Percentiles rank a stretch among this genome's conserved stretches.
Evolutionary conservation across 768 basidiomycete species (phyloP).

Genomic region (Mycena indigotica): DNA sequence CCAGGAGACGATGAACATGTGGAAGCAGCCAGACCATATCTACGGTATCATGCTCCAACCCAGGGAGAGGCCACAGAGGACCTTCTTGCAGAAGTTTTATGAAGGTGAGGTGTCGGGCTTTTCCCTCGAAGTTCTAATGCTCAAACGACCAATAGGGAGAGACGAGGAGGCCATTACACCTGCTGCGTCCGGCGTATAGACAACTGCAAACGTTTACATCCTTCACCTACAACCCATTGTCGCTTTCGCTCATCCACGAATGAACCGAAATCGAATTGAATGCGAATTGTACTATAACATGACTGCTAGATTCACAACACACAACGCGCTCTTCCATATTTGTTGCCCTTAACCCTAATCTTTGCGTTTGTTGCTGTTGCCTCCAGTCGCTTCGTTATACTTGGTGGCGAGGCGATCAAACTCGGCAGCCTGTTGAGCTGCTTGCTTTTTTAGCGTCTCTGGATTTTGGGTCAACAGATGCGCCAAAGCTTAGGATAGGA

Average conservation of each 20-base stretch:
- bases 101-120: constrained; percentile 57
- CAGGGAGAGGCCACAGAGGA: constrained; percentile 45
- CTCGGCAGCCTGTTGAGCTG: constrained; percentile 72
- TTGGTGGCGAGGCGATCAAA: constrained; percentile 82
- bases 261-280: too few species aligned
- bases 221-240: too few species aligned
- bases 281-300: too few species aligned
- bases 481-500: constrained; percentile 3
- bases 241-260: too few species aligned
- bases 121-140: not conserved
- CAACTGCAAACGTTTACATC: constrained; percentile 11
- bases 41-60: constrained; percentile 66
- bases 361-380: constrained; percentile 60
- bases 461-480: not conserved
- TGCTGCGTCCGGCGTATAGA: constrained; percentile 59
- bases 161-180: constrained; percentile 75
- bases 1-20: constrained; percentile 93
- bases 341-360: constrained; percentile 54
- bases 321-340: too few species aligned
- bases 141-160: constrained; percentile 47
- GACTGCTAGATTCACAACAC: too few species aligned
- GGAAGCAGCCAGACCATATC: constrained; percentile 87
- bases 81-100: constrained; percentile 84
- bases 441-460: constrained; percentile 86
- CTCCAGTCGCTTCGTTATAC: constrained; percentile 71